Percentiles rank a stretch among this genome's conserved stretches.
Conservation (phyloP, 1,284 basidiomycete genomes). For the Sanghuangporus baumii region DNA sequence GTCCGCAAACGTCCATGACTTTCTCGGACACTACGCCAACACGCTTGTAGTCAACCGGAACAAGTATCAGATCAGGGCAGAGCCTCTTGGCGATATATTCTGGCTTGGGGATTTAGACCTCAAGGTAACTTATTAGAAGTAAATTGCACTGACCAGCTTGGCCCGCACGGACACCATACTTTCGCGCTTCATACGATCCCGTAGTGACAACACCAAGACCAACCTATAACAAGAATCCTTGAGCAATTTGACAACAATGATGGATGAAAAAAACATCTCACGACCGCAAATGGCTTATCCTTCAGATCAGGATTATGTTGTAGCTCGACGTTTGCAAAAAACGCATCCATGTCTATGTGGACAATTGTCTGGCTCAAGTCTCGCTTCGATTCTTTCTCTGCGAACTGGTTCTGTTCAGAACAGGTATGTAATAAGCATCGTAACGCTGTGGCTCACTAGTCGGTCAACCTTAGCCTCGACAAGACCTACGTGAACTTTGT, state of each 20-base stretch:
- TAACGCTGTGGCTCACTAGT: constrained; percentile 31
- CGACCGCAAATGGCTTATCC: constrained; percentile 86
- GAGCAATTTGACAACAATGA: neutral
- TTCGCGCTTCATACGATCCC: constrained; percentile 88
- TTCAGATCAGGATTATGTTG: constrained; percentile 73
- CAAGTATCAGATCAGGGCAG: constrained; percentile 85
- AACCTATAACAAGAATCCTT: constrained; percentile 40
- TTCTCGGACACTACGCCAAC: constrained; percentile 69
- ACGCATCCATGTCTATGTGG: constrained; percentile 85
- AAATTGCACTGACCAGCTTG: constrained; percentile 63
- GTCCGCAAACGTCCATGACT: constrained; percentile 63
- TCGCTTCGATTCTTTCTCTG: constrained; percentile 69
- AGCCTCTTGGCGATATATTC: constrained; percentile 91
- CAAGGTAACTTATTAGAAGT: neutral
- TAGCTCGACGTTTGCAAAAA: constrained; percentile 71
- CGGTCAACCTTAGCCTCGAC: constrained; percentile 49
- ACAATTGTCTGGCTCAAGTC: constrained; percentile 83
- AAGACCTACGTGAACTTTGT: constrained; percentile 32
- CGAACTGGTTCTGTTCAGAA: constrained; percentile 42
- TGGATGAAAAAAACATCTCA: neutral
- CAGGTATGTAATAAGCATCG: neutral
- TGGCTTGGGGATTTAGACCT: constrained; percentile 21
- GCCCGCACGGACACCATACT: constrained; percentile 82
- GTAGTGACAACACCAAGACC: constrained; percentile 77
- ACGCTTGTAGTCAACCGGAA: constrained; percentile 56